Base-by-base conservation (phyloP, 495 filamentous ascomycete species). In the Talaromyces thailandensis region DNA sequence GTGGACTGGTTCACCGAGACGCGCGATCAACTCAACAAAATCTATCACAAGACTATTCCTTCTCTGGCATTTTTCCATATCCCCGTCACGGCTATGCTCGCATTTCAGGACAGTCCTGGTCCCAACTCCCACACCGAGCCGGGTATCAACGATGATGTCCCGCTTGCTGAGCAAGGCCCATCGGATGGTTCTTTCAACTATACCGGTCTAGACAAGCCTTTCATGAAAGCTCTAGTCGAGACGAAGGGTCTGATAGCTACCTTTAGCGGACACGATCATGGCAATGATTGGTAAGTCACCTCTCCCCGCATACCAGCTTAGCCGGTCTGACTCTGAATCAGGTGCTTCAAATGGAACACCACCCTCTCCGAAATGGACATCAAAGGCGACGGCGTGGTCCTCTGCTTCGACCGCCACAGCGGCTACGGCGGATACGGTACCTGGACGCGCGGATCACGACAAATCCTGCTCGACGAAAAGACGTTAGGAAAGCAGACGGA, bases 51-150 rank as follows among this genome's bases (percentile, higher is more conserved):
- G 1, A 63, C 64, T 14, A 78, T 91, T 23, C 89, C 88, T 0
- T 85, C 84, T 14, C 65, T 92, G 2, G 87, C 82, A 0, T 92
- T 92, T 68, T 86, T 87, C 11, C 89, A 91, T 66, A 91, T 91
- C 60, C 89, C 88, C 2, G 75, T 78, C 2, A 78, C 80, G 56
- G 85, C 86, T 0, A 84, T 82, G 60, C 73, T 75, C 0, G 77
- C 72, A 26, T 72, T 84, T 7, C 84, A 88, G 64, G 64, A 81
- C n/a, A 28, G 69, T 11, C 70, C 58, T 9, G 74, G 78, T 0
- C 67, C 81, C 1, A 59, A 73, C 14, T 31, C 66, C 0, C 66
- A 77, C 37, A 70, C 64, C 0, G 77, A 85, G 26, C 88, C 88
- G 0, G 88, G 88, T 2, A 76, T 90, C 62, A 86, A 91, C 64